A percentile compares a stretch with the other conserved stretches of the same genome.
phyloP scores from a whole-genome alignment of 2,329 filamentous ascomycete genomes.

The Fusarium brevicatenulatum region DNA sequence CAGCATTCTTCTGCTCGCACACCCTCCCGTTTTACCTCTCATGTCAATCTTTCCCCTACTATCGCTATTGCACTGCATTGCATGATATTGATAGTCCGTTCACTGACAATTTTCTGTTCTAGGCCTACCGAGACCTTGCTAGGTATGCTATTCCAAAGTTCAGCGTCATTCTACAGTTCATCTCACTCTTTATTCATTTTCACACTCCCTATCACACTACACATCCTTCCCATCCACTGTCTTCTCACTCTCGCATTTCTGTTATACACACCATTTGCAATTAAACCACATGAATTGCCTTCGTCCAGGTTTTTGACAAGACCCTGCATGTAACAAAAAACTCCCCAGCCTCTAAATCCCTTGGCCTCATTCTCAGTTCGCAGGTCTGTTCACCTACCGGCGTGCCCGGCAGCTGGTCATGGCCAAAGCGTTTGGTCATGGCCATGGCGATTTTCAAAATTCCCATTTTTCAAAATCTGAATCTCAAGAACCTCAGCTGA shows the following conservation, averaged over 20 bases:
- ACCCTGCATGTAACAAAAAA: neutral
- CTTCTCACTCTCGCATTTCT: neutral
- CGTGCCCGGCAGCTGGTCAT: slow-evolving; percentile 4
- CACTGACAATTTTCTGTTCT: slow-evolving; percentile 44
- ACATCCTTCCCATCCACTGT: neutral
- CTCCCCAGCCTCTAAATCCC: neutral
- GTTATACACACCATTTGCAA: neutral
- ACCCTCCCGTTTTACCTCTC: neutral
- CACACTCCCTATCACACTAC: neutral
- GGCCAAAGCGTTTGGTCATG: neutral
- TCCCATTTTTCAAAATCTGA: neutral
- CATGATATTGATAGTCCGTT: neutral
- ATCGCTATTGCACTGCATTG: neutral
- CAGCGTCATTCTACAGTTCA: neutral
- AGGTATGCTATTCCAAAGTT: slow-evolving; percentile 43
- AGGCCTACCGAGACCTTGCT: slow-evolving; percentile 52
- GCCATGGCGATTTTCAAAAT: neutral
- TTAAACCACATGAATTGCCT: neutral
- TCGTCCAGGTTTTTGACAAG: neutral
- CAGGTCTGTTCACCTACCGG: slow-evolving; percentile 8
- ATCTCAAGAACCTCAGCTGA: neutral
- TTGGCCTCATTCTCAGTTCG: neutral
- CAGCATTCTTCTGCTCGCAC: neutral
- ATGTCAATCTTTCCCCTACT: neutral
- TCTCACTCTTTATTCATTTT: neutral